Percentiles rank a stretch among this genome's conserved stretches.
Evolutionary conservation across 2,329 filamentous ascomycete genomes (phyloP).

Genomic region (Sphaerulina populicola): DNA sequence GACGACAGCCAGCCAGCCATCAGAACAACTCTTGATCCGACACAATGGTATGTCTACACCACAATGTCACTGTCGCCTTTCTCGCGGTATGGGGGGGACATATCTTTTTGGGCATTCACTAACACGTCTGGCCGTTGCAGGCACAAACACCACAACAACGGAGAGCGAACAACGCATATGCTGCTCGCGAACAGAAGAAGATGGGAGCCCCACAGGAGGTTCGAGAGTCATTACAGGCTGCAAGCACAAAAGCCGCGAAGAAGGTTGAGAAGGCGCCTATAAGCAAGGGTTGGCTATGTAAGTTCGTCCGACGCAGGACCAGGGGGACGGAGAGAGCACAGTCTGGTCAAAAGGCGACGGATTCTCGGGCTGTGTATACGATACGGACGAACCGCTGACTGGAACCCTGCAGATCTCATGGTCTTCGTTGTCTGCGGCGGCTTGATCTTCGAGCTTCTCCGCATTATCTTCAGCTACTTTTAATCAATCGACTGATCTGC

Average conservation of each 20-base stretch:
- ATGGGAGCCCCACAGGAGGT: slow-evolving; percentile 54
- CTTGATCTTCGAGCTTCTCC: slow-evolving; percentile 50
- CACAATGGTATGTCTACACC: slow-evolving; percentile 6
- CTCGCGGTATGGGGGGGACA: neutral
- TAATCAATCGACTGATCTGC: neutral
- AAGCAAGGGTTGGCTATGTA: slow-evolving; percentile 53
- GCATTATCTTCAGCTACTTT: slow-evolving; percentile 36
- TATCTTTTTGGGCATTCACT: neutral
- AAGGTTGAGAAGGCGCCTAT: slow-evolving; percentile 41
- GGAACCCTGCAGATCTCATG: slow-evolving; percentile 43
- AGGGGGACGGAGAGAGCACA: neutral
- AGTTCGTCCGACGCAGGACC: slow-evolving; percentile 28
- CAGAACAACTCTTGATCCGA: neutral
- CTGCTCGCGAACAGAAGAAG: slow-evolving; percentile 61
- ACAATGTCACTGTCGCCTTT: neutral
- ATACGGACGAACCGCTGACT: neutral
- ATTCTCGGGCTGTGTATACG: neutral
- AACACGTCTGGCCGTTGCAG: slow-evolving; percentile 28
- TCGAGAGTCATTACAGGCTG: slow-evolving; percentile 41
- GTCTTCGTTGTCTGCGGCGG: slow-evolving; percentile 57
- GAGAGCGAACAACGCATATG: slow-evolving; percentile 70
- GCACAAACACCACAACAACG: slow-evolving; percentile 80
- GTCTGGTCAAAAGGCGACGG: no score
- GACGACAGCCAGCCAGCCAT: neutral
- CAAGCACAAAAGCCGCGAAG: slow-evolving; percentile 39